Percentiles rank a stretch among this genome's conserved stretches.
Evolutionary conservation across 2,329 filamentous ascomycete species (phyloP).

Genomic region (Sporothrix brunneoviolacea): DNA sequence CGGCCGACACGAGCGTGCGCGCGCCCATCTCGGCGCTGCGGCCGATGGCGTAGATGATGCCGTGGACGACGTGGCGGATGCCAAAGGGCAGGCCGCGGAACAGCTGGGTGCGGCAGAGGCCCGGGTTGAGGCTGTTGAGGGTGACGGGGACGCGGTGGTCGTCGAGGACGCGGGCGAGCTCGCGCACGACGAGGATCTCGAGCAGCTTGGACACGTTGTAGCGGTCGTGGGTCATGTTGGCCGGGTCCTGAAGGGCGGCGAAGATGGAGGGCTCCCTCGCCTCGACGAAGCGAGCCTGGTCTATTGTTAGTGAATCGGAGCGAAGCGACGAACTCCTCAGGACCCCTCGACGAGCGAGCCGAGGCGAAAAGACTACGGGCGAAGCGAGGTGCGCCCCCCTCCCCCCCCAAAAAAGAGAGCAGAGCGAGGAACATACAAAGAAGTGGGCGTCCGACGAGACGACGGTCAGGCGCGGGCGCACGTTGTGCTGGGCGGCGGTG

Average conservation of each 20-base stretch:
- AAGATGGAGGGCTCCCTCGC: constrained; percentile 26
- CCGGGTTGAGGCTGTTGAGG: constrained; percentile 34
- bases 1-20: constrained; percentile 33
- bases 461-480: constrained; percentile 31
- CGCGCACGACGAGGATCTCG: constrained; percentile 25
- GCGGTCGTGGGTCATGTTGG: constrained; percentile 25
- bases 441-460: constrained; percentile 34
- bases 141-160: constrained; percentile 27
- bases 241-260: constrained; percentile 25
- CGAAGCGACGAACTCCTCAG: too few species aligned
- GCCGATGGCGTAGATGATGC: constrained; percentile 23
- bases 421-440: constrained; percentile 19
- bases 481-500: constrained; percentile 28
- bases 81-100: constrained; percentile 29
- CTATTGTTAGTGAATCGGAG: too few species aligned
- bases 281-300: constrained; percentile 30
- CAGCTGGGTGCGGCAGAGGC: constrained; percentile 35
- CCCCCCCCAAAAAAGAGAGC: neutral
- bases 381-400: too few species aligned
- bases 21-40: constrained; percentile 34
- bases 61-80: constrained; percentile 19
- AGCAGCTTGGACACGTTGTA: constrained; percentile 32
- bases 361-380: too few species aligned
- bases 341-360: too few species aligned
- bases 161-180: constrained; percentile 30